Conservation (phyloP, 352 stramenopile genomes). For the Phytophthora idaei region DNA sequence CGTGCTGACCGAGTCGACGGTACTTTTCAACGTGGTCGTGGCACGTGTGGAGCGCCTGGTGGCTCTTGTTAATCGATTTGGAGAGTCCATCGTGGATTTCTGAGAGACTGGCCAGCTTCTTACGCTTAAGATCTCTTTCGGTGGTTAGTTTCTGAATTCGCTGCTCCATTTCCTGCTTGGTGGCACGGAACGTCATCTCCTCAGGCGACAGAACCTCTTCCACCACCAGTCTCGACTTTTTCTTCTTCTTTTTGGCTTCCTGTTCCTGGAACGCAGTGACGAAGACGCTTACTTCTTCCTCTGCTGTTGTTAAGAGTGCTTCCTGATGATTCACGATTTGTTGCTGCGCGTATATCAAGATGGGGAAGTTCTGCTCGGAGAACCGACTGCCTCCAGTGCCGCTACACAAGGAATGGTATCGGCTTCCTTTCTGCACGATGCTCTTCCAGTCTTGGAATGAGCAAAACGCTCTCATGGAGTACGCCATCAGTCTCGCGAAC, state of each 20-base stretch:
- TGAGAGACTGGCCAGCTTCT: constrained; percentile 34
- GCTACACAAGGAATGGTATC: constrained; percentile 49
- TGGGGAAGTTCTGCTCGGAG: constrained; percentile 58
- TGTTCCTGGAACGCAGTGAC: constrained; percentile 58
- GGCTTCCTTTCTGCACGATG: constrained; percentile 62
- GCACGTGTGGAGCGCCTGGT: constrained; percentile 55
- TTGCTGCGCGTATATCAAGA: constrained; percentile 68
- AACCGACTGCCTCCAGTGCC: constrained; percentile 48
- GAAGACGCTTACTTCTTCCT: constrained; percentile 41
- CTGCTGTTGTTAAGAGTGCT: constrained; percentile 29
- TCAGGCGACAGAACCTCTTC: constrained; percentile 68
- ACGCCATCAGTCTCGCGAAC: constrained; percentile 54
- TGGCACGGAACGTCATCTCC: constrained; percentile 60
- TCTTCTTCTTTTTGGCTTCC: constrained; percentile 85
- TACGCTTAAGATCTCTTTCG: constrained; percentile 27
- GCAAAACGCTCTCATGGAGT: constrained; percentile 40
- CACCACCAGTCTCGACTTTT: constrained; percentile 77
- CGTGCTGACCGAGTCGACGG: constrained; percentile 18
- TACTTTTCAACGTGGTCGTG: constrained; percentile 58
- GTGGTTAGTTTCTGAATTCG: constrained; percentile 35
- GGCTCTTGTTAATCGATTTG: constrained; percentile 68
- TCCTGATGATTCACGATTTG: constrained; percentile 58
- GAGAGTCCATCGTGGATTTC: constrained; percentile 32
- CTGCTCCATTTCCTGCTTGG: constrained; percentile 47
- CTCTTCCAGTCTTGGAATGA: constrained; percentile 50